These are phyloP conservation scores for Salix suchowensis DNA, from an alignment of 345 rosid genomes.

Conservation along the genomic window DNA sequence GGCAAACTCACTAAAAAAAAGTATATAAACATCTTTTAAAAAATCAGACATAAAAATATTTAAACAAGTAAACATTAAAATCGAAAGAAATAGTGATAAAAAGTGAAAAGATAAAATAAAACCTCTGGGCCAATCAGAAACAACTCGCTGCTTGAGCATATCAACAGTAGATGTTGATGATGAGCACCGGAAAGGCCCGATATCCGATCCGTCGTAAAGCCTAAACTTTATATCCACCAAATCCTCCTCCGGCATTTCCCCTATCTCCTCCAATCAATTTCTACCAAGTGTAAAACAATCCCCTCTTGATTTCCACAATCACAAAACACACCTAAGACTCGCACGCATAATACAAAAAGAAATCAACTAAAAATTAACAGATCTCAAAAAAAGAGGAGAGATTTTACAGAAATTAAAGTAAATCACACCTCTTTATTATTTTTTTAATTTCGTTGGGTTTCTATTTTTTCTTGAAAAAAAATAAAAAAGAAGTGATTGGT, in stretches of 20 bases:
- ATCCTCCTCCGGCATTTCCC: conserved; percentile 80
- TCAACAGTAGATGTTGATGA: conserved; percentile 74
- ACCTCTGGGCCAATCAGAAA: conserved; percentile 98
- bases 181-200: conserved; percentile 86
- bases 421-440: background rate
- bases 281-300: conserved; percentile 7
- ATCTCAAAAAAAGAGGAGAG: background rate
- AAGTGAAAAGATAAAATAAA: background rate
- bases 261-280: conserved; percentile 22
- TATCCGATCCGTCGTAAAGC: conserved; percentile 86
- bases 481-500: background rate
- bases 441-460: background rate
- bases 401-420: background rate
- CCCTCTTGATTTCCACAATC: background rate
- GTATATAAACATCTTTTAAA: background rate
- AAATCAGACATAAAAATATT: background rate
- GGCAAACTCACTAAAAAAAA: background rate
- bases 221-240: conserved; percentile 79
- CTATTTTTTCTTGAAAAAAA: background rate
- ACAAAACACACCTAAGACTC: conserved; percentile 13
- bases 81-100: background rate
- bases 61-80: background rate
- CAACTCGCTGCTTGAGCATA: conserved; percentile 79
- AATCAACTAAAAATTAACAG: conserved; percentile 6
- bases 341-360: conserved; percentile 3